Percentiles rank a stretch among this genome's conserved stretches.
Conservation (phyloP, 257 asterid genomes). For the Fraxinus excelsior region DNA sequence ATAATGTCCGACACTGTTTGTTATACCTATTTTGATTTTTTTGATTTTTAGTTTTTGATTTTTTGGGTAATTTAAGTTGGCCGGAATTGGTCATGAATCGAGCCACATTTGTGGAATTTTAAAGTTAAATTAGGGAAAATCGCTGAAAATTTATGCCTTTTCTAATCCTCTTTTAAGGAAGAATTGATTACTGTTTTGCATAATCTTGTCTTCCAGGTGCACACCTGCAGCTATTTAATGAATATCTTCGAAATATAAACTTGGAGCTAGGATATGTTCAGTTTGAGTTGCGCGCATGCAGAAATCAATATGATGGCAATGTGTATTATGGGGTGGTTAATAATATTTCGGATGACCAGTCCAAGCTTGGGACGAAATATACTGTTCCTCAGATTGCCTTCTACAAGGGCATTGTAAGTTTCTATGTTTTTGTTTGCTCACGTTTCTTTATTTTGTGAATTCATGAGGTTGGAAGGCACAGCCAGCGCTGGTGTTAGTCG, state of each 20-base stretch:
- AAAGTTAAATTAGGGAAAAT: not conserved
- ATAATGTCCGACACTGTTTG: not conserved
- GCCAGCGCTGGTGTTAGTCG: not conserved
- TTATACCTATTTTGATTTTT: not conserved
- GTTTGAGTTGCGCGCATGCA: slow-evolving; percentile 79
- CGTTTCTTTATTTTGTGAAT: slow-evolving; percentile 2
- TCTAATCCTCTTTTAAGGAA: not conserved
- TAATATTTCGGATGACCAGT: slow-evolving; percentile 73
- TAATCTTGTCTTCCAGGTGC: slow-evolving; percentile 39
- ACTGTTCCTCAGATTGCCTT: slow-evolving; percentile 87
- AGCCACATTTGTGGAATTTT: not conserved
- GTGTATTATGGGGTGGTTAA: slow-evolving; percentile 89
- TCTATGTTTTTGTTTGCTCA: slow-evolving; percentile 11
- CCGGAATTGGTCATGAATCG: not conserved
- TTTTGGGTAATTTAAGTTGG: not conserved
- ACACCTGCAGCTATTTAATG: slow-evolving; percentile 51
- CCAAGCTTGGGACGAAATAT: slow-evolving; percentile 89
- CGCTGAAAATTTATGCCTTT: not conserved
- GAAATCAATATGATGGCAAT: slow-evolving; percentile 66
- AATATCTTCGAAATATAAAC: slow-evolving; percentile 66
- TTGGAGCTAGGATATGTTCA: slow-evolving; percentile 64
- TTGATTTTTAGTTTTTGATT: not conserved
- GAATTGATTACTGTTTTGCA: not conserved
- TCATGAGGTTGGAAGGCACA: not conserved
- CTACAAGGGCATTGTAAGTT: slow-evolving; percentile 84